Conservation (phyloP, 2,329 filamentous ascomycete species). For the Tolypocladium tropicale region DNA sequence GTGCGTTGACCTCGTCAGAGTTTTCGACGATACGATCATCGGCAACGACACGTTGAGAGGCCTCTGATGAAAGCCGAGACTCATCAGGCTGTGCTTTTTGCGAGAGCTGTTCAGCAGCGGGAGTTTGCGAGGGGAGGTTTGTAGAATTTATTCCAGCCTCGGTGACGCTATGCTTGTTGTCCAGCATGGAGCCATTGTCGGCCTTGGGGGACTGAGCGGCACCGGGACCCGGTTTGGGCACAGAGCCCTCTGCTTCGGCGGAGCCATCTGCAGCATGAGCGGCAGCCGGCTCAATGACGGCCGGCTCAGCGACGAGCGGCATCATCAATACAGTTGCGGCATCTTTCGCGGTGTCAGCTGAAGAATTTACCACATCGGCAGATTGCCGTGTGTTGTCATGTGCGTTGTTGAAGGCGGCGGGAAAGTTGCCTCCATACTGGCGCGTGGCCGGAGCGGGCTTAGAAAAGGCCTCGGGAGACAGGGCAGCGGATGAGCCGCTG, state of each 20-base stretch:
- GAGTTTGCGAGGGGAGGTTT: background rate
- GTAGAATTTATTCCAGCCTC: background rate
- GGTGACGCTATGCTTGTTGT: background rate
- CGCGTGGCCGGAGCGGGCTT: constrained; percentile 7
- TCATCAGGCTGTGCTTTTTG: background rate
- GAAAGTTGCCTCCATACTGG: background rate
- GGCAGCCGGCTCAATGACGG: background rate
- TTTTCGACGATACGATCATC: background rate
- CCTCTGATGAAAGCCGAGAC: background rate
- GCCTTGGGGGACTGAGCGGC: background rate
- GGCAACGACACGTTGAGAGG: background rate
- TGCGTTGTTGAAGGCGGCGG: background rate
- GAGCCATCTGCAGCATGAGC: background rate
- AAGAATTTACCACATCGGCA: background rate
- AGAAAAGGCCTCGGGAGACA: constrained; percentile 9
- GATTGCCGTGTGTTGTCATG: background rate
- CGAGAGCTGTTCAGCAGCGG: background rate
- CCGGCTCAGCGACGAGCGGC: background rate
- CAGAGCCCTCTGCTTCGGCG: background rate
- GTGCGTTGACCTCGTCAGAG: background rate
- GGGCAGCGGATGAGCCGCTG: constrained; percentile 18
- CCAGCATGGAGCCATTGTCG: background rate
- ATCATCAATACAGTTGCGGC: background rate
- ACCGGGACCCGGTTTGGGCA: background rate
- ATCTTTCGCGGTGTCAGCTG: background rate